Percentiles rank a stretch among this genome's conserved stretches.
Evolutionary conservation across 2,329 filamentous ascomycete genomes (phyloP).

Genomic region (Hypoxylon sp.): DNA sequence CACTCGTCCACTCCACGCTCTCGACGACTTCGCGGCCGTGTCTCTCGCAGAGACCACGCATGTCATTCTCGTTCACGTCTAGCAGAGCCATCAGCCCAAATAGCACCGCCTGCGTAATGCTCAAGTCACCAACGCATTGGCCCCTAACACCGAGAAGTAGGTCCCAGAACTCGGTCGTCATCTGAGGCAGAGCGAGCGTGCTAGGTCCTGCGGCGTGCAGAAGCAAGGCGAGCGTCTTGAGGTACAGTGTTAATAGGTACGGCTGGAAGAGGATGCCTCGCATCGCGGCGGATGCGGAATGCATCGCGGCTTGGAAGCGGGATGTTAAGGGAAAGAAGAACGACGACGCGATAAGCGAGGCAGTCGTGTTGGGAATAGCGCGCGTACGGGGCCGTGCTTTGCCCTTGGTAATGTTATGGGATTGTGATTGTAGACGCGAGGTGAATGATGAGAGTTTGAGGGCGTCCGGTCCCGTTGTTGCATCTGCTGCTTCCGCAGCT

Average conservation of each 20-base stretch:
- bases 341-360: conserved; percentile 76
- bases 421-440: conserved; percentile 75
- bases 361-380: conserved; percentile 80
- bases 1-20: conserved; percentile 85
- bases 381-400: conserved; percentile 58
- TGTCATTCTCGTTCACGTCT: conserved; percentile 81
- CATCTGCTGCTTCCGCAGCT: conserved; percentile 83
- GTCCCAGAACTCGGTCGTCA: conserved; percentile 87
- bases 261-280: conserved; percentile 77
- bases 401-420: conserved; percentile 52
- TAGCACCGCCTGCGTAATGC: conserved; percentile 78
- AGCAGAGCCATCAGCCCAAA: conserved; percentile 83
- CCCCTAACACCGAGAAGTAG: conserved; percentile 79
- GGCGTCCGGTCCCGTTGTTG: conserved; percentile 80
- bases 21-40: conserved; percentile 84
- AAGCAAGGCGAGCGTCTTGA: conserved; percentile 87
- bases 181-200: conserved; percentile 78
- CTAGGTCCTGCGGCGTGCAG: conserved; percentile 86
- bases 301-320: conserved; percentile 77
- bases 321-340: conserved; percentile 92
- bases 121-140: conserved; percentile 68
- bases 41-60: conserved; percentile 77
- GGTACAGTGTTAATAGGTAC: conserved; percentile 79
- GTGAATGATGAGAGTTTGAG: conserved; percentile 93
- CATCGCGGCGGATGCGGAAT: conserved; percentile 54